Conservation (phyloP, 495 filamentous ascomycete genomes). For the Penicillium lividum region DNA sequence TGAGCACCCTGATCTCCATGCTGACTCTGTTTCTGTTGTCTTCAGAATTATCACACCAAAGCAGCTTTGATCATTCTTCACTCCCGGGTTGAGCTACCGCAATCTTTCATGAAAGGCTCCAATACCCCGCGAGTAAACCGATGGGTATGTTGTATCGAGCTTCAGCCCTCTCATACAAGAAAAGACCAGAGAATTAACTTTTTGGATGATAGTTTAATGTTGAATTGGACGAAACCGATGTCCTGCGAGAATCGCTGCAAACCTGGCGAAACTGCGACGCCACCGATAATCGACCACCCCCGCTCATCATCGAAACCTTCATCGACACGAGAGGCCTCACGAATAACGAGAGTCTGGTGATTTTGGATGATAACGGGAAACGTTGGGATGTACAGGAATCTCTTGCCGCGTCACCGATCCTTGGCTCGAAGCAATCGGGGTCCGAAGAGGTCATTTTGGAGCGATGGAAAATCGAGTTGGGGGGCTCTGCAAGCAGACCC, state of each 20-base stretch:
- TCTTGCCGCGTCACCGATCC: constrained; percentile 58
- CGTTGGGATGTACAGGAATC: constrained; percentile 90
- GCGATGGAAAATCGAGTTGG: constrained; percentile 84
- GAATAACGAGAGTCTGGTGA: constrained; percentile 81
- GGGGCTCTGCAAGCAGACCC: constrained; percentile 52
- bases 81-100: constrained; percentile 70
- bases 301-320: constrained; percentile 87
- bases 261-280: constrained; percentile 79
- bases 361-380: constrained; percentile 85
- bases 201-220: constrained; percentile 74
- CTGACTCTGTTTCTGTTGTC: constrained; percentile 7
- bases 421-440: constrained; percentile 32
- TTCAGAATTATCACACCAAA: constrained; percentile 88
- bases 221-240: constrained; percentile 88
- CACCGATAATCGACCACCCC: constrained; percentile 74
- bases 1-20: not conserved
- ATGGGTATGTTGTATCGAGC: constrained; percentile 72
- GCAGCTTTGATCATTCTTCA: constrained; percentile 82
- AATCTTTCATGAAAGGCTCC: constrained; percentile 57
- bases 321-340: constrained; percentile 79
- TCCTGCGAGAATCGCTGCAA: constrained; percentile 73
- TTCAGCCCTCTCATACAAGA: not conserved
- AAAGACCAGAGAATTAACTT: constrained; percentile 14
- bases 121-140: constrained; percentile 71
- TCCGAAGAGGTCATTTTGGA: constrained; percentile 78